Percentiles rank a stretch among this genome's conserved stretches.
These are phyloP conservation scores for Cryphonectria nitschkei DNA, from an alignment of 2,329 filamentous ascomycete genomes.

Conservation along the genomic window DNA sequence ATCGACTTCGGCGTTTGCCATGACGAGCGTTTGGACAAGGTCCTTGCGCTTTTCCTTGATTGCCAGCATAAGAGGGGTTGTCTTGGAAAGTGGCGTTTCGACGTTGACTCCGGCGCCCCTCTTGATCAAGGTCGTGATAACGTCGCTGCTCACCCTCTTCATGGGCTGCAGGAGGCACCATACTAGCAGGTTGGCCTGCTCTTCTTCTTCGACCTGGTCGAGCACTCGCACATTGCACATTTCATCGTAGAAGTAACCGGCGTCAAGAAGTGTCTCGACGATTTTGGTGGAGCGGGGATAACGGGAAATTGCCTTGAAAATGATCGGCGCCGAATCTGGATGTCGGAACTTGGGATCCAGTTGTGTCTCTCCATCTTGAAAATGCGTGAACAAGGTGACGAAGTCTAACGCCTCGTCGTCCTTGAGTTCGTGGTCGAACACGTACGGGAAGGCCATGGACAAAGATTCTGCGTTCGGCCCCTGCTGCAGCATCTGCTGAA, in stretches of 20 bases:
- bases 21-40: conserved; percentile 58
- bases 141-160: conserved; percentile 61
- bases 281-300: conserved; percentile 59
- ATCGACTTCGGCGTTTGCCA: conserved; percentile 63
- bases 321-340: conserved; percentile 49
- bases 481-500: conserved; percentile 53
- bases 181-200: conserved; percentile 59
- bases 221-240: conserved; percentile 48
- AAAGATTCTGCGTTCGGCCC: conserved; percentile 55
- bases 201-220: conserved; percentile 52
- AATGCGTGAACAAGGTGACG: conserved; percentile 55
- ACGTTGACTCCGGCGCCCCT: conserved; percentile 61
- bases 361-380: conserved; percentile 49
- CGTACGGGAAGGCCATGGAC: conserved; percentile 56
- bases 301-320: conserved; percentile 56
- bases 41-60: conserved; percentile 60
- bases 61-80: conserved; percentile 63
- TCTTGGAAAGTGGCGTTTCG: conserved; percentile 54
- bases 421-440: conserved; percentile 55
- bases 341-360: conserved; percentile 55
- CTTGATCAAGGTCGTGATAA: conserved; percentile 62
- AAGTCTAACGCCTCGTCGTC: conserved; percentile 56
- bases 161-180: conserved; percentile 67
- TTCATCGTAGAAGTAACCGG: conserved; percentile 64
- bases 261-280: conserved; percentile 56